phyloP scores from a whole-genome alignment of 352 stramenopile genomes.

The Phytophthora syringae region DNA sequence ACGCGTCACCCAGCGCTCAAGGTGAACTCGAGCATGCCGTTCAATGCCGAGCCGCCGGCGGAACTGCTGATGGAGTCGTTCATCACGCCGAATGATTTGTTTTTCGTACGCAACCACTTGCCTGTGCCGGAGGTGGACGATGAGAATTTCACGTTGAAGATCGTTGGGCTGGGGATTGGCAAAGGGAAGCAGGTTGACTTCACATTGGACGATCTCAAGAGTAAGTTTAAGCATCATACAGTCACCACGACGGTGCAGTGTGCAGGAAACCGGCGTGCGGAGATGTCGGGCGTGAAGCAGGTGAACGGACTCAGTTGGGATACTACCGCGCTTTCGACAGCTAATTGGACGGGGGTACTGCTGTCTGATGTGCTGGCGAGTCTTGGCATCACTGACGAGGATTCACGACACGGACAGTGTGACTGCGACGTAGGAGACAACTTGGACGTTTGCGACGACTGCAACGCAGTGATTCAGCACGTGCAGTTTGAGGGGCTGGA shows the following conservation, averaged over 20 bases:
- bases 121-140: conserved; percentile 92
- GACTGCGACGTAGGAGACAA: conserved; percentile 65
- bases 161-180: conserved; percentile 65
- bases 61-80: conserved; percentile 94
- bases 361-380: conserved; percentile 93
- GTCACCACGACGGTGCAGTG: conserved; percentile 97
- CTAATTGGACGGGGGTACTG: conserved; percentile 94
- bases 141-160: conserved; percentile 69
- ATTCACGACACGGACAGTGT: conserved; percentile 52
- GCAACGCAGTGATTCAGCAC: conserved; percentile 79
- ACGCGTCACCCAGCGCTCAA: conserved; percentile 86
- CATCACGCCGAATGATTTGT: conserved; percentile 96
- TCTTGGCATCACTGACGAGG: conserved; percentile 84
- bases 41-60: conserved; percentile 95
- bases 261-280: conserved; percentile 94
- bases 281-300: conserved; percentile 93
- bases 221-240: conserved; percentile 91
- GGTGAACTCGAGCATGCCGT: conserved; percentile 94
- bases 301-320: conserved; percentile 89
- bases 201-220: conserved; percentile 92
- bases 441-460: conserved; percentile 61
- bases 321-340: conserved; percentile 92
- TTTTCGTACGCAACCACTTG: conserved; percentile 98
- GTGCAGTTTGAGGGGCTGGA: conserved; percentile 88
- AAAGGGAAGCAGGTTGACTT: conserved; percentile 54